Conservation (phyloP, 1,284 basidiomycete species). For the Taiwanofungus camphoratus region DNA sequence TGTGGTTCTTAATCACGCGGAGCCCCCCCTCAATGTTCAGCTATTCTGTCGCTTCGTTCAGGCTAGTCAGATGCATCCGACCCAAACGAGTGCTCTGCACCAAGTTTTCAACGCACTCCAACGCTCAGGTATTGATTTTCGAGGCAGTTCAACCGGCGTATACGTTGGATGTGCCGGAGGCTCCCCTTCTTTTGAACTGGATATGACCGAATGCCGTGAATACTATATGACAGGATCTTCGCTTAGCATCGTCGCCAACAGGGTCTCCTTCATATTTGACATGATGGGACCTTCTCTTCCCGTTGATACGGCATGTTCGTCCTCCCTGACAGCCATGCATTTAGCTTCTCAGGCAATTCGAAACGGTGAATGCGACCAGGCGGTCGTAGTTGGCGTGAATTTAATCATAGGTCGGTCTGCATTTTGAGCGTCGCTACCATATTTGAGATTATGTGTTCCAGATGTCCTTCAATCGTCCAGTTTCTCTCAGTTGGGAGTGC, state of each 20-base stretch:
- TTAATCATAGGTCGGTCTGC: too few relatives aligned
- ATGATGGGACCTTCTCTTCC: constrained; percentile 13
- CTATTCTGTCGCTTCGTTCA: constrained; percentile 8
- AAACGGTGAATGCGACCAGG: constrained; percentile 15
- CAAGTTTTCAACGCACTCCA: constrained; percentile 18
- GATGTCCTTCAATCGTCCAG: constrained; percentile 24
- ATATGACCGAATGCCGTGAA: constrained; percentile 7
- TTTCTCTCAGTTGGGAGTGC: constrained; percentile 27
- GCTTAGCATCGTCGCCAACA: constrained; percentile 24
- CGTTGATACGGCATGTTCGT: constrained; percentile 21
- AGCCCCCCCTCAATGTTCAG: constrained; percentile 20
- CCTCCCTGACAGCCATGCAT: constrained; percentile 15
- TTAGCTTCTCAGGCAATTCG: constrained; percentile 14
- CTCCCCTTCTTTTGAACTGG: constrained; percentile 5
- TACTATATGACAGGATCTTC: constrained; percentile 7
- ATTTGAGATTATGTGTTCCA: too few relatives aligned
- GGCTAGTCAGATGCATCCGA: background rate
- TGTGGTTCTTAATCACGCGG: constrained; percentile 17
- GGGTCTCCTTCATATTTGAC: constrained; percentile 7
- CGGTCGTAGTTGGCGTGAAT: constrained; percentile 20
- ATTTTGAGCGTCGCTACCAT: too few relatives aligned
- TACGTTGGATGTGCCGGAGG: constrained; percentile 20
- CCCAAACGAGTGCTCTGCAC: constrained; percentile 1
- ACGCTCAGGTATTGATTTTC: constrained; percentile 29
- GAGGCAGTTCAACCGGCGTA: constrained; percentile 29